phyloP scores from a whole-genome alignment of 495 filamentous ascomycete genomes.

The Neurospora sp. region DNA sequence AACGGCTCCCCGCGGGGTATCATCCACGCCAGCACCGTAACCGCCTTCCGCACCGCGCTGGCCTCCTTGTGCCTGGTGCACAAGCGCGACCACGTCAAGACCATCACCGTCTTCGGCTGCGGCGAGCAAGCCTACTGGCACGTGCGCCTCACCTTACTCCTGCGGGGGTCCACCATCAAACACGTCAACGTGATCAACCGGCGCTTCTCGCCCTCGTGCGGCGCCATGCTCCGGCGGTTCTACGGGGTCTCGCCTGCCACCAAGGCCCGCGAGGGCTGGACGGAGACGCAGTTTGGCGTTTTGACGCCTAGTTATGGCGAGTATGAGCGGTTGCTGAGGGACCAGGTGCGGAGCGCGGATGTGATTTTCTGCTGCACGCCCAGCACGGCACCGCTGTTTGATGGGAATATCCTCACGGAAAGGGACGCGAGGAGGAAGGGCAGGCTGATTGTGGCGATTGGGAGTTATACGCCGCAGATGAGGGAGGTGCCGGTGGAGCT shows the following conservation, averaged over 20 bases:
- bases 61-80: conserved; percentile 65
- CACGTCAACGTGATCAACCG: conserved; percentile 69
- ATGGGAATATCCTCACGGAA: conserved; percentile 49
- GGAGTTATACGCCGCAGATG: conserved; percentile 80
- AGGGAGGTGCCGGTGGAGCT: conserved; percentile 71
- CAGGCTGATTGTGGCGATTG: conserved; percentile 69
- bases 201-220: conserved; percentile 49
- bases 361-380: conserved; percentile 67
- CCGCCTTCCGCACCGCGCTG: conserved; percentile 88
- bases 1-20: conserved; percentile 64
- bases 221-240: conserved; percentile 46
- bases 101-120: conserved; percentile 76
- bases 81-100: conserved; percentile 58
- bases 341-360: conserved; percentile 58
- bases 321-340: conserved; percentile 54
- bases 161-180: conserved; percentile 61
- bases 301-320: conserved; percentile 64
- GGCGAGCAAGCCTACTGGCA: conserved; percentile 94
- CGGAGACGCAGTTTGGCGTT: conserved; percentile 54
- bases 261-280: conserved; percentile 45
- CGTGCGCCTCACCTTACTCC: conserved; percentile 66
- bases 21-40: conserved; percentile 76
- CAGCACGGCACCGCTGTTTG: conserved; percentile 35
- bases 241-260: conserved; percentile 39
- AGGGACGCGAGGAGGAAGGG: conserved; percentile 64